A percentile compares a stretch with the other conserved stretches of the same genome.
phyloP scores from a whole-genome alignment of 495 filamentous ascomycete genomes.

The Penicillium ochrochloron region DNA sequence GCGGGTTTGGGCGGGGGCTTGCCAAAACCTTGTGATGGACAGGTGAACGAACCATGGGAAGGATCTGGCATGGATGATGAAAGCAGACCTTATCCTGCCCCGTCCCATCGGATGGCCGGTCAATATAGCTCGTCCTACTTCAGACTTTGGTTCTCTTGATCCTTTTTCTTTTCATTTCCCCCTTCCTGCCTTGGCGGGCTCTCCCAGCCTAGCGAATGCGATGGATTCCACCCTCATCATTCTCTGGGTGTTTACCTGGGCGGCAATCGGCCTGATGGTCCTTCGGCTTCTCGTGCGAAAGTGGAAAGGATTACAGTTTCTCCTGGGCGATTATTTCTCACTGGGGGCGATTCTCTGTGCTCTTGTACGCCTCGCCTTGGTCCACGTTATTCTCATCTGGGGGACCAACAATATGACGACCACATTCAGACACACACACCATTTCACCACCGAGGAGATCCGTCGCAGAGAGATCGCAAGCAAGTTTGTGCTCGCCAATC shows the following conservation, averaged over 20 bases:
- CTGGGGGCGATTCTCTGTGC: conserved; percentile 32
- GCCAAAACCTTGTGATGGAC: no score
- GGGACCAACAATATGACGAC: conserved; percentile 40
- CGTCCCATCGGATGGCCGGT: neutral
- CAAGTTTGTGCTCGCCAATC: conserved; percentile 34
- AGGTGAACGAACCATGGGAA: neutral
- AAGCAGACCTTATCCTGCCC: neutral
- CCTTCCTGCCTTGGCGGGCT: neutral
- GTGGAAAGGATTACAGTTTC: conserved; percentile 26
- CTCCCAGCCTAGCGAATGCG: neutral
- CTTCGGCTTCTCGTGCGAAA: conserved; percentile 32
- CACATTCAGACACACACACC: conserved; percentile 20
- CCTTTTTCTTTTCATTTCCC: neutral
- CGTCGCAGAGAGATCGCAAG: conserved; percentile 37
- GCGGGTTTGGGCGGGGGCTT: neutral
- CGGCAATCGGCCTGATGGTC: conserved; percentile 29
- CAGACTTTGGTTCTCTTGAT: neutral
- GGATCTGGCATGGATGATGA: neutral
- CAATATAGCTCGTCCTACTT: neutral
- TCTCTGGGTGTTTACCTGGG: conserved; percentile 38
- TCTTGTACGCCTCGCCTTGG: conserved; percentile 32
- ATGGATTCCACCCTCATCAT: conserved; percentile 30
- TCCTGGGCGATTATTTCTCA: conserved; percentile 37
- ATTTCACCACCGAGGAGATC: conserved; percentile 35
- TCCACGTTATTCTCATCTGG: conserved; percentile 40